phyloP scores from a whole-genome alignment of 2,329 filamentous ascomycete genomes.

The Shiraia bambusicola region DNA sequence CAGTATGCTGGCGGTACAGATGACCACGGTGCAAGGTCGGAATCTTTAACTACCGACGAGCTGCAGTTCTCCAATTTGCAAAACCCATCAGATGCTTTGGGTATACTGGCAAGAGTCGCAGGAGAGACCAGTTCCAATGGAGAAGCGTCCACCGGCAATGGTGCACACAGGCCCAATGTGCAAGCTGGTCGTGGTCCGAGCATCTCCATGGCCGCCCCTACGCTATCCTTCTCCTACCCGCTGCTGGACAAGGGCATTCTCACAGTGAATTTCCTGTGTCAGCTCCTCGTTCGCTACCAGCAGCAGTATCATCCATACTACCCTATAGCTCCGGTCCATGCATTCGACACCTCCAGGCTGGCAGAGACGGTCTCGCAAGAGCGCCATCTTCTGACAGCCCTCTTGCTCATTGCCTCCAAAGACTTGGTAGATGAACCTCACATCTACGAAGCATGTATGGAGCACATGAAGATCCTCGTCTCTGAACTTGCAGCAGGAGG shows the following conservation, averaged over 20 bases:
- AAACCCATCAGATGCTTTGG: constrained; percentile 53
- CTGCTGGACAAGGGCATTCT: constrained; percentile 47
- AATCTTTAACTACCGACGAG: constrained; percentile 37
- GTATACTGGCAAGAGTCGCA: constrained; percentile 52
- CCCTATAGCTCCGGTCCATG: constrained; percentile 63
- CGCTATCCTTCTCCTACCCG: constrained; percentile 47
- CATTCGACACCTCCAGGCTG: constrained; percentile 58
- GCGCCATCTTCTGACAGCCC: constrained; percentile 67
- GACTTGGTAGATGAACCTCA: constrained; percentile 65
- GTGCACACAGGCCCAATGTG: constrained; percentile 5
- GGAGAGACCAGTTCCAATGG: constrained; percentile 39
- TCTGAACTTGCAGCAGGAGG: constrained; percentile 67
- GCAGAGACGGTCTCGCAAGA: constrained; percentile 61
- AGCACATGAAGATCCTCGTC: constrained; percentile 69
- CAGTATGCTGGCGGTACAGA: constrained; percentile 20
- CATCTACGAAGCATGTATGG: constrained; percentile 66
- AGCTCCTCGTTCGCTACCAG: constrained; percentile 60
- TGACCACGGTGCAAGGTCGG: constrained; percentile 29
- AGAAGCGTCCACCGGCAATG: constrained; percentile 18
- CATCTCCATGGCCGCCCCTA: constrained; percentile 17
- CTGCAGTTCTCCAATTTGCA: constrained; percentile 48
- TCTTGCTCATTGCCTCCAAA: constrained; percentile 70
- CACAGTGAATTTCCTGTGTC: constrained; percentile 51
- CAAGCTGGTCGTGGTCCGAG: constrained; percentile 13
- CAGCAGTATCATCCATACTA: constrained; percentile 70